Conservation (phyloP, 108 stramenopile species). For the Nitzschia palea region DNA sequence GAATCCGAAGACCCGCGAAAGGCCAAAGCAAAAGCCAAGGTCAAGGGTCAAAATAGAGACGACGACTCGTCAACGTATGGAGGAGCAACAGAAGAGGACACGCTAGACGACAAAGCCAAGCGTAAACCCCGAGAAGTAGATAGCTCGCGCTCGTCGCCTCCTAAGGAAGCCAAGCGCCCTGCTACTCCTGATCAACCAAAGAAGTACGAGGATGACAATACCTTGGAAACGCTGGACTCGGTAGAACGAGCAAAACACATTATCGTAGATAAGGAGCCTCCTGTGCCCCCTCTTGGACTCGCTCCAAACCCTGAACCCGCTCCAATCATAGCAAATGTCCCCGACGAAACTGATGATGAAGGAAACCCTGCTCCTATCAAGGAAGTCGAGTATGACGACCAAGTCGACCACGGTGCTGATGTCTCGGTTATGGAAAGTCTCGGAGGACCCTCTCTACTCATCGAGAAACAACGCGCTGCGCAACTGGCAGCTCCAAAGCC, state of each 20-base stretch:
- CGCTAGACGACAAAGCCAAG: conserved; percentile 19
- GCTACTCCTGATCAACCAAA: conserved; percentile 15
- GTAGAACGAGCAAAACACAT: conserved; percentile 30
- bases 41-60: neutral
- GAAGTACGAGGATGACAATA: conserved; percentile 66
- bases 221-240: conserved; percentile 51
- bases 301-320: conserved; percentile 36
- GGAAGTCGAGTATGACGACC: conserved; percentile 81
- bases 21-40: conserved; percentile 29
- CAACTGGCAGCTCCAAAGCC: conserved; percentile 27
- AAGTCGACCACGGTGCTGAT: conserved; percentile 72
- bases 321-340: conserved; percentile 14
- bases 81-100: conserved; percentile 39
- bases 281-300: conserved; percentile 33
- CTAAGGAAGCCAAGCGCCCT: conserved; percentile 26
- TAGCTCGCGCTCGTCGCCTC: conserved; percentile 6
- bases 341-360: conserved; percentile 36
- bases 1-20: conserved; percentile 42
- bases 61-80: conserved; percentile 23
- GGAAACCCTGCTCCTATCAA: conserved; percentile 56
- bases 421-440: conserved; percentile 91
- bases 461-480: conserved; percentile 70
- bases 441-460: conserved; percentile 79
- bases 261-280: conserved; percentile 14
- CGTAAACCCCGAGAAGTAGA: conserved; percentile 14